Base-by-base conservation (phyloP, 75 land plant genomes). In the Azolla pinnata region DNA sequence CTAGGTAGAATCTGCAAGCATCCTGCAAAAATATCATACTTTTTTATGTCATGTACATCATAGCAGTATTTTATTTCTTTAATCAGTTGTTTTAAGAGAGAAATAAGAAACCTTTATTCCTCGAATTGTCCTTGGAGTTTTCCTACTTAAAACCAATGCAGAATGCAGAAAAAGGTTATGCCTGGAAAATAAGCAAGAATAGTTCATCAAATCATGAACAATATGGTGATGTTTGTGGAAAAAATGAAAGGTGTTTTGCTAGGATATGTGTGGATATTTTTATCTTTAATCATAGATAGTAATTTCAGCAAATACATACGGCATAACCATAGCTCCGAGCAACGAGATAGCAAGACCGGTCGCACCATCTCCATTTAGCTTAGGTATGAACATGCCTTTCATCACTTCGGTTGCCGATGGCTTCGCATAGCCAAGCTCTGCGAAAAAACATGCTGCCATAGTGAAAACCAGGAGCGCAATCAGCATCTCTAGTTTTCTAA, bases 151-250 rank as follows among this genome's bases (percentile, higher is more conserved):
- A 23, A 91, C 93, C 70, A 91, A 59, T 28, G 96, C 93, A 25
- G 95, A 91, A 66, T 91, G 97, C 7, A 91, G 85, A 14, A 88
- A 91, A 29, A 91, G 77, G 63, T 89, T 87, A 70, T 90, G 93
- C 56, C 87, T 84, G 76, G 34, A 67, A 48, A 20, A 20, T 48
- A 48, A 35, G 40, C 40, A 35, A 35, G 10, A 5, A 12, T n/a
- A n/a, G n/a, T n/a, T n/a, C n/a, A n/a, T n/a, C n/a, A n/a, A n/a
- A n/a, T n/a, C n/a, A n/a, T n/a, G n/a, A n/a, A n/a, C n/a, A n/a
- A n/a, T n/a, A n/a, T n/a, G n/a, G n/a, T n/a, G 12, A 35, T 35
- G 12, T 35, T 5, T 35, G 40, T 35, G 40, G 40, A 35, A 35
- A 50, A 8, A 7, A 50, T 50, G 24, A 8, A 50, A 7, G 53